Base-by-base conservation (phyloP, 169 alveolate species). In the Cystoisospora suis region DNA sequence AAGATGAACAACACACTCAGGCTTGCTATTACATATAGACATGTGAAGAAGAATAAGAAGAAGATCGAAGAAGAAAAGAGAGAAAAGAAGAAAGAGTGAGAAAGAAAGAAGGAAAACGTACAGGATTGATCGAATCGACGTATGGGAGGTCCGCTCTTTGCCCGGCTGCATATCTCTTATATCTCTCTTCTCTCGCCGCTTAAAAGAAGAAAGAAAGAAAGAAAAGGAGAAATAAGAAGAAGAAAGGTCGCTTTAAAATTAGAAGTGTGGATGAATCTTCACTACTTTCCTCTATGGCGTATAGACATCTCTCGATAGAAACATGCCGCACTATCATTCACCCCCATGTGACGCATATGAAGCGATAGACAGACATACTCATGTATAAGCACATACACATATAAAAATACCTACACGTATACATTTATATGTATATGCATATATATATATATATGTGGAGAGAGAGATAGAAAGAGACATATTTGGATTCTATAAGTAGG, bases 101-200 rank as follows among this genome's bases (percentile, higher is more conserved):
- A 53, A 12, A 53, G 23, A 53, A 23, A 53, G 65, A 23, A 15
- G 23, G 29, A 53, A 23, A 53, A n/a, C 6, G 20, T 61, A 72
- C 83, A 3, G 83, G 83, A 5, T 34, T 34, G 0, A 72, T 12
- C 40, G 83, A 15, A 53, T 40, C 83, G 38, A 9, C n/a, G 32
- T 34, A 27, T 17, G 58, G 83, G 34, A 72, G 49, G 83, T 72
- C 83, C 23, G 36, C 53, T 29, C 83, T 20, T n/a, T 40, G 36
- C 3, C 83, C 83, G 42, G 83, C 83, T 4, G 83, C 83, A 17
- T 72, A 72, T 46, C 83, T 46, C 27, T 56, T 46, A 72, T 72
- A 72, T 27, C 83, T n/a, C 45, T 72, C 83, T 4, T 56, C 58
- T 34, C 83, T 6, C 46, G 15, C 42, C 23, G 6, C 83, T 72